These are phyloP conservation scores for Neopestalotiopsis rosae DNA, from an alignment of 2,329 filamentous ascomycete species.

Conservation along the genomic window DNA sequence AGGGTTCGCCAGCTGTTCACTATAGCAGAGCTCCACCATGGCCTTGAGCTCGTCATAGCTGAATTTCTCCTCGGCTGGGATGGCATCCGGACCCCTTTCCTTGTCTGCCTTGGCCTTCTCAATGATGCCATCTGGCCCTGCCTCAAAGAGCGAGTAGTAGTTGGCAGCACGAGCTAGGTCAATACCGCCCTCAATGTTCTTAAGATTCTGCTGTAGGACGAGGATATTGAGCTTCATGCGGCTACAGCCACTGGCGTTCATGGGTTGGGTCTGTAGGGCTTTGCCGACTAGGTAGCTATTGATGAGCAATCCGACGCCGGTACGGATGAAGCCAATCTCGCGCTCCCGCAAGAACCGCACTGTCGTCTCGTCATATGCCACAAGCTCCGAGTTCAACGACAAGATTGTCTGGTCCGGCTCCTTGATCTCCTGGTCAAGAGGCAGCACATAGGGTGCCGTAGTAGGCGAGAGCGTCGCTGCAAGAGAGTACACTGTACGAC, in stretches of 20 bases:
- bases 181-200: slow-evolving; percentile 82
- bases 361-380: slow-evolving; percentile 86
- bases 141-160: slow-evolving; percentile 73
- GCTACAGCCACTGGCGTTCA: slow-evolving; percentile 85
- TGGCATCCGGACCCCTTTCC: slow-evolving; percentile 35
- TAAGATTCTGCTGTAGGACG: slow-evolving; percentile 94
- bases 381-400: slow-evolving; percentile 81
- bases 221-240: slow-evolving; percentile 93
- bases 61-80: slow-evolving; percentile 51
- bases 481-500: slow-evolving; percentile 83
- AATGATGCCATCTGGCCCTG: slow-evolving; percentile 69
- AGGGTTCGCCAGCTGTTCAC: slow-evolving; percentile 68
- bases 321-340: slow-evolving; percentile 78
- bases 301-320: slow-evolving; percentile 77
- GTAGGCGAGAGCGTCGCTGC: slow-evolving; percentile 64
- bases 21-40: slow-evolving; percentile 71
- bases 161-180: slow-evolving; percentile 66
- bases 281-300: slow-evolving; percentile 80
- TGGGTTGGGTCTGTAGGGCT: slow-evolving; percentile 72
- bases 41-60: slow-evolving; percentile 71
- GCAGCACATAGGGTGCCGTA: slow-evolving; percentile 65
- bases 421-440: slow-evolving; percentile 71
- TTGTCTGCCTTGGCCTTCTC: slow-evolving; percentile 59
- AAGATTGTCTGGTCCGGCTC: slow-evolving; percentile 83
- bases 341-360: slow-evolving; percentile 72